These are phyloP conservation scores for Alloteropsis semialata DNA, from an alignment of 176 grass and related monocot species.

Conservation along the genomic window DNA sequence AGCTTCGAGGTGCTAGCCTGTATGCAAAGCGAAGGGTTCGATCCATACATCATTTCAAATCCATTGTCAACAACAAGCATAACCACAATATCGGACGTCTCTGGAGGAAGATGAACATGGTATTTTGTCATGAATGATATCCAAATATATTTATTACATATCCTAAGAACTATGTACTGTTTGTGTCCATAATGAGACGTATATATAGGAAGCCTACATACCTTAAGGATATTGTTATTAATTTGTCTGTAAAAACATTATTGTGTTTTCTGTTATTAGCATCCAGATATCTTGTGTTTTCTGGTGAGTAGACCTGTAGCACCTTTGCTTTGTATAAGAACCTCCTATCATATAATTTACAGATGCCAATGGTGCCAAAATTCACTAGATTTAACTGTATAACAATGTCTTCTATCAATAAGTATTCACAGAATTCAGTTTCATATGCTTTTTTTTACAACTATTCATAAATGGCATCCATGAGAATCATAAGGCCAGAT, in stretches of 20 bases:
- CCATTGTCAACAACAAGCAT: neutral
- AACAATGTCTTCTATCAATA: neutral
- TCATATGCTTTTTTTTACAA: neutral
- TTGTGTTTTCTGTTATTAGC: neutral
- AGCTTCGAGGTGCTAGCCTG: neutral
- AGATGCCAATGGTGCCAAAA: neutral
- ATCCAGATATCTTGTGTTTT: neutral
- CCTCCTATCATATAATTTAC: neutral
- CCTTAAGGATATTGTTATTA: neutral
- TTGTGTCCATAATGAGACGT: neutral
- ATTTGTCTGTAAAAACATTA: neutral
- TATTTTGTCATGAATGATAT: neutral
- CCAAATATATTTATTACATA: neutral
- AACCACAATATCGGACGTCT: neutral
- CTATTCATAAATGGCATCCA: neutral
- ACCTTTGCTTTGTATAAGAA: neutral
- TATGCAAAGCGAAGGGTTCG: constrained; percentile 26
- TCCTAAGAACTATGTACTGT: neutral
- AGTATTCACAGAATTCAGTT: neutral
- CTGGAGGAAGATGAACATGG: constrained; percentile 20
- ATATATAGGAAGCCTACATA: constrained; percentile 1
- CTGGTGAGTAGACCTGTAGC: neutral
- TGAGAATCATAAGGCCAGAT: neutral
- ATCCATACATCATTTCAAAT: constrained; percentile 22
- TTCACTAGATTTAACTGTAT: neutral